Evolutionary conservation across 495 filamentous ascomycete genomes (phyloP).

Genomic region (Penicillium pulvis): DNA sequence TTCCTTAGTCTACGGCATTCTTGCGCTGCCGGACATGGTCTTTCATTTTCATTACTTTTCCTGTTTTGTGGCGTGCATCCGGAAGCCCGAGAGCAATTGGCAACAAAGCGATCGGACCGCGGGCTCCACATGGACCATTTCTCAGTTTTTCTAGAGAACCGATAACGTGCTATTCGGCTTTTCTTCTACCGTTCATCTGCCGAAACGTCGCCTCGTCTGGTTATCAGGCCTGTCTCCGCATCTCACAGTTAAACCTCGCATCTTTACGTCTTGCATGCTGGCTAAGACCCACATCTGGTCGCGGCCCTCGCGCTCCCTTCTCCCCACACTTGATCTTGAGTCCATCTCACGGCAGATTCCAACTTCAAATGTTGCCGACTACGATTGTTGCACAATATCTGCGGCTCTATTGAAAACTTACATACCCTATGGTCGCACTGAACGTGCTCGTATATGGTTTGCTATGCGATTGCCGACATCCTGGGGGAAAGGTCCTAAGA

Average conservation of each 20-base stretch:
- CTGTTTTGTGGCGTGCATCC: conserved; percentile 15
- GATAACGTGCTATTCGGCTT: conserved; percentile 12
- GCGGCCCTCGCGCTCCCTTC: not conserved
- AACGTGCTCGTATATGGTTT: not conserved
- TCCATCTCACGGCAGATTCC: conserved; percentile 7
- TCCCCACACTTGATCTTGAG: conserved; percentile 6
- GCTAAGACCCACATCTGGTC: conserved; percentile 7
- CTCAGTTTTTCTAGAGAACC: conserved; percentile 13
- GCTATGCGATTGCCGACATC: not conserved
- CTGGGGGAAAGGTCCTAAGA: not conserved
- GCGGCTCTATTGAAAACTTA: not conserved
- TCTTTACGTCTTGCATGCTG: conserved; percentile 6
- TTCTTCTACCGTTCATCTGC: conserved; percentile 19
- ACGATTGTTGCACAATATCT: not conserved
- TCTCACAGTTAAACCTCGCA: not conserved
- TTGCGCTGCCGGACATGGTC: not conserved
- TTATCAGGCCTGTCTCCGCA: not conserved
- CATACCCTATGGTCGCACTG: not conserved
- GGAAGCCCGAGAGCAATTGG: conserved; percentile 11
- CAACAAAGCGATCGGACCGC: conserved; percentile 12
- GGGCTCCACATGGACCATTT: conserved; percentile 12
- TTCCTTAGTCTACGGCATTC: too few relatives aligned
- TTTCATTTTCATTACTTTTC: not conserved
- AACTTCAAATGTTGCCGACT: conserved; percentile 9
- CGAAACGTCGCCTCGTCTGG: conserved; percentile 7